Evolutionary conservation across 2,329 filamentous ascomycete species (phyloP).

Genomic region (Alternaria sp.): DNA sequence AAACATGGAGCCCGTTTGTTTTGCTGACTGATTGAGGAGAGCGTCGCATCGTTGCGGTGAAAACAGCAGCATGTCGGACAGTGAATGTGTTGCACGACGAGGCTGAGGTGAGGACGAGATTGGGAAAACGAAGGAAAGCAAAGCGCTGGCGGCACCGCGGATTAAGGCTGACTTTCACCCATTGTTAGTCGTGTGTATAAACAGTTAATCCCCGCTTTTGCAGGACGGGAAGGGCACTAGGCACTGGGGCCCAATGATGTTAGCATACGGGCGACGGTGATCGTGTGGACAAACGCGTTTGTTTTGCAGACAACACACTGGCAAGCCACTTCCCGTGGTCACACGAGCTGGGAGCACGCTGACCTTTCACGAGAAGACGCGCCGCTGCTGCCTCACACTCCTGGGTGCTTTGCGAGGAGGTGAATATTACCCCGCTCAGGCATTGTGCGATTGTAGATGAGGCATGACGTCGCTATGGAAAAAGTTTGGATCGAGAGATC

Average conservation of each 20-base stretch:
- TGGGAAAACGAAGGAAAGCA: slow-evolving; percentile 12
- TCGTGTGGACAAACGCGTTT: slow-evolving; percentile 27
- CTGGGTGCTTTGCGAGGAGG: background rate
- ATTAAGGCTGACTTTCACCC: slow-evolving; percentile 11
- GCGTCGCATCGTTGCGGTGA: slow-evolving; percentile 30
- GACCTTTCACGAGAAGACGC: slow-evolving; percentile 1
- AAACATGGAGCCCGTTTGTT: slow-evolving; percentile 22
- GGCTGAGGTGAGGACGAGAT: slow-evolving; percentile 2
- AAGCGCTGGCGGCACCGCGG: slow-evolving; percentile 15
- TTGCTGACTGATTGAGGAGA: slow-evolving; percentile 4
- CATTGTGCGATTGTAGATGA: slow-evolving; percentile 5
- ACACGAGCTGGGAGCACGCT: slow-evolving; percentile 5
- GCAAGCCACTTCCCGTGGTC: slow-evolving; percentile 16
- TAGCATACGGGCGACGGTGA: slow-evolving; percentile 27
- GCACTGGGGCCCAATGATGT: slow-evolving; percentile 17
- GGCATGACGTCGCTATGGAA: slow-evolving; percentile 14
- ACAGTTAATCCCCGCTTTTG: slow-evolving; percentile 22
- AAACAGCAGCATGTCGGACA: slow-evolving; percentile 34
- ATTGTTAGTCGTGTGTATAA: slow-evolving; percentile 16
- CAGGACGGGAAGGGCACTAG: slow-evolving; percentile 20
- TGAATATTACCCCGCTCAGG: background rate
- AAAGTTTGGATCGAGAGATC: slow-evolving; percentile 24
- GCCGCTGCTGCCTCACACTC: background rate
- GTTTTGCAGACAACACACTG: slow-evolving; percentile 13
- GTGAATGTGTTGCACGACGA: background rate